A percentile compares a stretch with the other conserved stretches of the same genome.
phyloP scores from a whole-genome alignment of 164 flowering plant species.

The Liriodendron chinense region DNA sequence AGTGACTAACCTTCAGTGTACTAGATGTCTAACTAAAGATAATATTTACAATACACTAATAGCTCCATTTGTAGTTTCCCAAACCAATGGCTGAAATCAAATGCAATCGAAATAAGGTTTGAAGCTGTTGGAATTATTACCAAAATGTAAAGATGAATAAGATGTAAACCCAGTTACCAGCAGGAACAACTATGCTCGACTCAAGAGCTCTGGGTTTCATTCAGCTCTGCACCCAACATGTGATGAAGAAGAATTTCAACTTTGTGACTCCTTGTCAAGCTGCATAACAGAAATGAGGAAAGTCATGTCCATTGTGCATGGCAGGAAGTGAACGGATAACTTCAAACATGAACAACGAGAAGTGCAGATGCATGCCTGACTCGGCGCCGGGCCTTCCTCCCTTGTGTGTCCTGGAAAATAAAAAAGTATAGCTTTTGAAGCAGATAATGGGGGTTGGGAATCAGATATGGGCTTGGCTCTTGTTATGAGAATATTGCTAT shows the following conservation, averaged over 20 bases:
- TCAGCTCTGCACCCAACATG: slow-evolving; percentile 79
- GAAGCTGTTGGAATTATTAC: background rate
- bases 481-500: background rate
- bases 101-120: too few species aligned
- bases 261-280: slow-evolving; percentile 67
- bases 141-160: background rate
- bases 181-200: slow-evolving; percentile 11
- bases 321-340: background rate
- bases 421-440: background rate
- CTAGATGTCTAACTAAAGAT: too few species aligned
- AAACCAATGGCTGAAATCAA: too few species aligned
- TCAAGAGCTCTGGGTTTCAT: slow-evolving; percentile 19
- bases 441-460: background rate
- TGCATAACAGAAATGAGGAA: slow-evolving; percentile 24
- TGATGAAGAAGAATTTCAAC: slow-evolving; percentile 86
- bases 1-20: too few species aligned
- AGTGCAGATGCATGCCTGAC: slow-evolving; percentile 37
- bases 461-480: background rate
- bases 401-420: slow-evolving; percentile 35
- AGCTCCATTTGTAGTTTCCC: too few species aligned
- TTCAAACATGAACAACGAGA: background rate
- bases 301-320: background rate
- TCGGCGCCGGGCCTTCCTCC: slow-evolving; percentile 31
- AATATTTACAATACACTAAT: too few species aligned
- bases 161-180: slow-evolving; percentile 10